Percentiles rank a stretch among this genome's conserved stretches.
These are phyloP conservation scores for Sclerotinia nivalis DNA, from an alignment of 2,329 filamentous ascomycete genomes.

Conservation along the genomic window DNA sequence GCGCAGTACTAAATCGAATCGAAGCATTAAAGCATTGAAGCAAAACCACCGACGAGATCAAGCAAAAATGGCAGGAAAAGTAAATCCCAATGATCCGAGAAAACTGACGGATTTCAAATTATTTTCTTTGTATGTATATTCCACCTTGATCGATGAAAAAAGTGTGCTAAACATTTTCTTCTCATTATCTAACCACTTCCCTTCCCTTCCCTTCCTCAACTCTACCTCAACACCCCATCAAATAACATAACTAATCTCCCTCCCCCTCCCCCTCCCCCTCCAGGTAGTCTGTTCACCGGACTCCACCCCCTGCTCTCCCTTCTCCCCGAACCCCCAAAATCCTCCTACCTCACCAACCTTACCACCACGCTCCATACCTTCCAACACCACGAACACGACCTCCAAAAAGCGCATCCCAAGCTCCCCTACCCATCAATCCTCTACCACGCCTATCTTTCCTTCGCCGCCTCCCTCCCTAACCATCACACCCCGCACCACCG, in stretches of 20 bases:
- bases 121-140: conserved; percentile 30
- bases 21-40: neutral
- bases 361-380: conserved; percentile 23
- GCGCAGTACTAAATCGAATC: neutral
- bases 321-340: conserved; percentile 15
- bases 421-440: neutral
- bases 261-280: neutral
- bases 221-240: neutral
- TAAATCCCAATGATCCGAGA: conserved; percentile 20
- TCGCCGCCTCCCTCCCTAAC: conserved; percentile 45
- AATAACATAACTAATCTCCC: neutral
- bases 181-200: neutral
- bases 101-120: conserved; percentile 28
- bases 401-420: conserved; percentile 49
- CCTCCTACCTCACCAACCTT: conserved; percentile 12
- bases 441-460: neutral
- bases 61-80: conserved; percentile 21
- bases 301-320: conserved; percentile 26
- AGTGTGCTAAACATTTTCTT: neutral
- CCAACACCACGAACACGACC: conserved; percentile 19
- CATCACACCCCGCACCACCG: conserved; percentile 38
- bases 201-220: neutral
- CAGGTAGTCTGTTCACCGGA: conserved; percentile 23
- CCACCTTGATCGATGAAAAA: conserved; percentile 28
- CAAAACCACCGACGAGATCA: neutral